Percentiles rank a stretch among this genome's conserved stretches.
phyloP scores from a whole-genome alignment of 768 basidiomycete genomes.

The Lanmaoa pseudosensibilis region DNA sequence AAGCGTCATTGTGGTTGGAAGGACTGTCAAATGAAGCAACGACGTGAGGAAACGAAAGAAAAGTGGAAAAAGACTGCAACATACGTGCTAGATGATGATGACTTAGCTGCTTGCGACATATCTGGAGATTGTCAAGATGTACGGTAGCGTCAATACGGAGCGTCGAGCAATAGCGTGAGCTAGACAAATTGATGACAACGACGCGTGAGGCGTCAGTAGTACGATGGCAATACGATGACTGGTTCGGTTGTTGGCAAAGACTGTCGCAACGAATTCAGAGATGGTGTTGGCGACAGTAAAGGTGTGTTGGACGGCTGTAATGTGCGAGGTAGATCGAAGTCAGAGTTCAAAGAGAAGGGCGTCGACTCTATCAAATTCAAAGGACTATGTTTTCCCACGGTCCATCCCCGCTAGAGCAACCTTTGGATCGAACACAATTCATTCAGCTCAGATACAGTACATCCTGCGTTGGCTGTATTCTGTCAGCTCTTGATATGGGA shows the following conservation, averaged over 20 bases:
- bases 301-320: slow-evolving; percentile 10
- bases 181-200: slow-evolving; percentile 20
- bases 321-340: slow-evolving; percentile 27
- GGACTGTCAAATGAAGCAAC: slow-evolving; percentile 17
- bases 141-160: slow-evolving; percentile 10
- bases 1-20: slow-evolving; percentile 31
- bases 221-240: slow-evolving; percentile 17
- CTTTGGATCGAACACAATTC: background rate
- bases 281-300: slow-evolving; percentile 15
- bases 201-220: slow-evolving; percentile 28
- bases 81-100: slow-evolving; percentile 35
- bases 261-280: slow-evolving; percentile 12
- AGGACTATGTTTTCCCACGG: slow-evolving; percentile 27
- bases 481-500: background rate
- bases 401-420: background rate
- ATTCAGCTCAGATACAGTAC: background rate
- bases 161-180: slow-evolving; percentile 14
- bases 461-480: background rate
- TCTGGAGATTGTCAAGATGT: slow-evolving; percentile 12
- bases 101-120: slow-evolving; percentile 34
- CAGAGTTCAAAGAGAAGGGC: slow-evolving; percentile 29
- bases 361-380: slow-evolving; percentile 30
- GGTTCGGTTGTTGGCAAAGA: slow-evolving; percentile 12
- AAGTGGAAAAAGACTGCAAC: background rate
- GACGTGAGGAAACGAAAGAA: slow-evolving; percentile 4